A percentile compares a stretch with the other conserved stretches of the same genome.
Evolutionary conservation across 495 filamentous ascomycete species (phyloP).

Genomic region (Sabuloglossum arenarium): DNA sequence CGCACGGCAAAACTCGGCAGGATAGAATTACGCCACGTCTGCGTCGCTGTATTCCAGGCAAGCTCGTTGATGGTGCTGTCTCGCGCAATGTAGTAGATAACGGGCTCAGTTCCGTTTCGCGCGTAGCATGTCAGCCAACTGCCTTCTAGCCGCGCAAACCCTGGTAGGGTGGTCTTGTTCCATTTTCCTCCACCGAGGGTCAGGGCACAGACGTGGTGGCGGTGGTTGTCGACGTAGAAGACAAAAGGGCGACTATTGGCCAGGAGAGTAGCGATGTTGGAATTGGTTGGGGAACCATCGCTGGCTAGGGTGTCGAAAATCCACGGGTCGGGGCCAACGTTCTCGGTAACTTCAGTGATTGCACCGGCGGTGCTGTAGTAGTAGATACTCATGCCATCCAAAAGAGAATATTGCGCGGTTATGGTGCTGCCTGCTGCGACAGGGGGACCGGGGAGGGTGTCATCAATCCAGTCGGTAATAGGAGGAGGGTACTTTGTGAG

Average conservation of each 20-base stretch:
- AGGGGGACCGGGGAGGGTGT: background rate
- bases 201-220: background rate
- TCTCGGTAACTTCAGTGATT: background rate
- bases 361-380: background rate
- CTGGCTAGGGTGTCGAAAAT: background rate
- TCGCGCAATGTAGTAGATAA: background rate
- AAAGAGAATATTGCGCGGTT: background rate
- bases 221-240: background rate
- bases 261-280: background rate
- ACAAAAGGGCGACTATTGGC: background rate
- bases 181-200: background rate
- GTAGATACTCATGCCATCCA: background rate
- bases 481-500: background rate
- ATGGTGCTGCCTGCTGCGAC: background rate
- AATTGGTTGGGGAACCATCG: background rate
- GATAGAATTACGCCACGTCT: background rate
- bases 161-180: background rate
- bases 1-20: background rate
- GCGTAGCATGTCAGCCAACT: background rate
- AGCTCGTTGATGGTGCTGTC: background rate
- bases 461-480: background rate
- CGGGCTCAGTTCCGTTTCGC: background rate
- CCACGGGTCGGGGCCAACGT: background rate
- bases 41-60: background rate
- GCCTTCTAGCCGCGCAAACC: background rate